phyloP scores from a whole-genome alignment of 176 grass and related monocot genomes.

The Musa beccarii region DNA sequence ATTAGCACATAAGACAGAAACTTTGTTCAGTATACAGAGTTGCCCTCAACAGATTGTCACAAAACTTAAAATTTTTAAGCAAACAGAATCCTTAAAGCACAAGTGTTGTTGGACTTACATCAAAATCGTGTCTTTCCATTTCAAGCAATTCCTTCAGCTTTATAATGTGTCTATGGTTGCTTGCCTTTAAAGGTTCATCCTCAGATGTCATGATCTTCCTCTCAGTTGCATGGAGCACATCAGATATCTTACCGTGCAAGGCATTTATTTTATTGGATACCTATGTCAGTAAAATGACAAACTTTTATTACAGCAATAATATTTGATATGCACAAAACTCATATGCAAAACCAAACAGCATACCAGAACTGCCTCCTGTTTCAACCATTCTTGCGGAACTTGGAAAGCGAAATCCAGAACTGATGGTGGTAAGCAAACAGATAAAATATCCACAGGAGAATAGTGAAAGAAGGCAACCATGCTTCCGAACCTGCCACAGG shows the following conservation, averaged over 20 bases:
- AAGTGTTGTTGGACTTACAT: slow-evolving; percentile 32
- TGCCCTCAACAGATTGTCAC: slow-evolving; percentile 3
- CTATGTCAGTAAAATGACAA: slow-evolving; percentile 30
- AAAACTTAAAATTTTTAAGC: slow-evolving; percentile 15
- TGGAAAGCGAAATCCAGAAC: slow-evolving; percentile 56
- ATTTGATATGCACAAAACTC: slow-evolving; percentile 1
- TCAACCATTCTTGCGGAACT: slow-evolving; percentile 54
- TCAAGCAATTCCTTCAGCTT: slow-evolving; percentile 66
- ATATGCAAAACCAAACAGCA: slow-evolving; percentile 17
- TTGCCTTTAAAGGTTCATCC: slow-evolving; percentile 44
- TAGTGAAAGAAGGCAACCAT: slow-evolving; percentile 91
- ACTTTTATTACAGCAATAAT: not conserved
- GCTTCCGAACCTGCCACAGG: slow-evolving; percentile 65
- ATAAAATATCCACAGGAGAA: slow-evolving; percentile 59
- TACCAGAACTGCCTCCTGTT: slow-evolving; percentile 69
- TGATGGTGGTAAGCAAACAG: slow-evolving; percentile 61
- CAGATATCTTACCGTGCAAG: slow-evolving; percentile 63
- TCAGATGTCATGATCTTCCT: slow-evolving; percentile 29
- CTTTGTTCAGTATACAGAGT: not conserved
- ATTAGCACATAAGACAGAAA: slow-evolving; percentile 16
- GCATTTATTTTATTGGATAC: slow-evolving; percentile 45
- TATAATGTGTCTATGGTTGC: slow-evolving; percentile 38
- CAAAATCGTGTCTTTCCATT: slow-evolving; percentile 65
- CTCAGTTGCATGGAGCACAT: slow-evolving; percentile 49
- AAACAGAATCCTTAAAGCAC: not conserved